phyloP scores from a whole-genome alignment of 805 yeast species.

The Candida incommunis region DNA sequence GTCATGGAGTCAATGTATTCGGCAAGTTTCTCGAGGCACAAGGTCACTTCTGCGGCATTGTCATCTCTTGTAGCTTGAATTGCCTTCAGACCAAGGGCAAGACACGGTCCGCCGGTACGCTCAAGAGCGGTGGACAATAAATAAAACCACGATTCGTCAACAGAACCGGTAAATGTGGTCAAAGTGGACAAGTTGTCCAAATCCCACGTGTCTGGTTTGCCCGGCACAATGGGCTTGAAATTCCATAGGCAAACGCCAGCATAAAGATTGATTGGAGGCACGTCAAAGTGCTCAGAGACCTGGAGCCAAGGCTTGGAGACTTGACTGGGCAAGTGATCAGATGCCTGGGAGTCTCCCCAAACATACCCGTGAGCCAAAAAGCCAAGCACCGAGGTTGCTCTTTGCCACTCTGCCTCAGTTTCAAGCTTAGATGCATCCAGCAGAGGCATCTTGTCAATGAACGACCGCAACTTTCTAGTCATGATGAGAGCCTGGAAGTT shows the following conservation, averaged over 20 bases:
- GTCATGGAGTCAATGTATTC: constrained; percentile 64
- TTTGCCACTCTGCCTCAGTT: constrained; percentile 40
- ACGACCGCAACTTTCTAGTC: constrained; percentile 42
- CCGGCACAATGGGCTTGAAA: constrained; percentile 47
- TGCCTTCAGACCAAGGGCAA: constrained; percentile 55
- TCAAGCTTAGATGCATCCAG: constrained; percentile 34
- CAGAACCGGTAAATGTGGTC: constrained; percentile 76
- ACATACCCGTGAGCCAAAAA: constrained; percentile 80
- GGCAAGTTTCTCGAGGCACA: constrained; percentile 49
- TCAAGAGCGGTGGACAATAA: constrained; percentile 80
- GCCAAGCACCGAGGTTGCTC: constrained; percentile 71
- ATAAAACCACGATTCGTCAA: constrained; percentile 91
- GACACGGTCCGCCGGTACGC: constrained; percentile 59
- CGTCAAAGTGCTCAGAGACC: constrained; percentile 42
- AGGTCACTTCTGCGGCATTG: constrained; percentile 28
- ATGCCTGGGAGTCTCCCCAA: constrained; percentile 55
- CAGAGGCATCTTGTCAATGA: constrained; percentile 53
- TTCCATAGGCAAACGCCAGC: constrained; percentile 86
- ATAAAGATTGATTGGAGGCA: constrained; percentile 82
- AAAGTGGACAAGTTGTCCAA: constrained; percentile 64
- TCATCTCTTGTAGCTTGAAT: constrained; percentile 38
- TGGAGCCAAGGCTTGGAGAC: constrained; percentile 57
- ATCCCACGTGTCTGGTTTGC: constrained; percentile 27
- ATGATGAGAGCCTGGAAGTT: constrained; percentile 63
- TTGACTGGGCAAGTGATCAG: constrained; percentile 48